Evolutionary conservation across 129 eudicot genomes (phyloP), one percentile per base, ranked within the genome.

Genomic region (Flaveria bidentis): DNA sequence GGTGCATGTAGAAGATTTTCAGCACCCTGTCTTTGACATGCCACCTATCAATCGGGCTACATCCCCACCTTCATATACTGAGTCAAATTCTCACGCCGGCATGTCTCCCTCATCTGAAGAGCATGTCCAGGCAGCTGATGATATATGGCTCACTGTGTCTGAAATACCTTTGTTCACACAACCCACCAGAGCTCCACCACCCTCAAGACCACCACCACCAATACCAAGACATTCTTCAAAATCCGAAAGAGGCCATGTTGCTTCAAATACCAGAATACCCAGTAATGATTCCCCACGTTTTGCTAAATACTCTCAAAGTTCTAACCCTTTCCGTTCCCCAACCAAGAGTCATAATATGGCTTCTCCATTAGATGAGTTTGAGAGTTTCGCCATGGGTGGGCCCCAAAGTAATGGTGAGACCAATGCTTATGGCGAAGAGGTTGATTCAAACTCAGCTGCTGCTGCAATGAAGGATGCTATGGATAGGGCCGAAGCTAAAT

Each of bases 381-480:
- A 91, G 62, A 89, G 79, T 26, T 94, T 94, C 81, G 86, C 88
- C 71, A 88, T 74, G 93, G 91, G 90, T 71, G 83, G 80, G 83
- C 76, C 82, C 4, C 79, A 69, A 4, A 78, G 46, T 60, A 82
- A 81, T 73, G 66, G 65, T 46, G 88, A 81, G 83, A 91, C 67
- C 76, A 82, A 75, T 63, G 76, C 53, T 41, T 78, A 46, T 57
- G 84, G 90, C 81, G 93, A 86, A 81, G 89, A 87, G 56, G 17
- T 79, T 51, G 82, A 87, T 75, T 76, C 90, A 65, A 86, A 86
- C 85, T 90, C 91, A 52, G 89, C 84, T 57, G 91, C 97, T 69
- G 98, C 90, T 77, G 98, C 98, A 25, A 94, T 94, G 97, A 94
- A 94, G 79, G 99, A 91, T 46, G 99, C 97, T 69, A 88, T 94